Evolutionary conservation across 176 grass and related monocot genomes (phyloP).

Genomic region (Avena sativa): DNA sequence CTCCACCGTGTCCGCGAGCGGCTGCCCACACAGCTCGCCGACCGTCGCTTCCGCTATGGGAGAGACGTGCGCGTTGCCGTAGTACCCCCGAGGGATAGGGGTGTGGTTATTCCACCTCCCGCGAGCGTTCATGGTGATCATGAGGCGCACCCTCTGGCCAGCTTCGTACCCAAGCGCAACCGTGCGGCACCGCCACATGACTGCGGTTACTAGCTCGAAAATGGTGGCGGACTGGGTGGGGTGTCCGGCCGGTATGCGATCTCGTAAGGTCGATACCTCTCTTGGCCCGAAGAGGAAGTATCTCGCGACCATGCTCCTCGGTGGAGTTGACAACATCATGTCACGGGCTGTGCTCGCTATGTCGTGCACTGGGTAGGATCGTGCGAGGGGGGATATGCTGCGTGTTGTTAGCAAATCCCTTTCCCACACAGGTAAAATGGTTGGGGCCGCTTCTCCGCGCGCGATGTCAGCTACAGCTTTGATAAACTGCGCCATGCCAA

Average conservation of each 20-base stretch:
- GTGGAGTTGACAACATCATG: slow-evolving; percentile 44
- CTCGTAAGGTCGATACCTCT: neutral
- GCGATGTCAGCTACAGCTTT: slow-evolving; percentile 47
- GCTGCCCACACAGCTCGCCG: slow-evolving; percentile 25
- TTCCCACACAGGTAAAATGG: slow-evolving; percentile 49
- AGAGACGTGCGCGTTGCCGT: slow-evolving; percentile 48
- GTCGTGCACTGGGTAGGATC: neutral
- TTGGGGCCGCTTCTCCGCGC: slow-evolving; percentile 37
- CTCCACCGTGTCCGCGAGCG: slow-evolving; percentile 29
- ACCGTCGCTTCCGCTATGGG: slow-evolving; percentile 30
- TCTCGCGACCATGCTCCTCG: slow-evolving; percentile 9
- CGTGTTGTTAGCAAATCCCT: slow-evolving; percentile 42
- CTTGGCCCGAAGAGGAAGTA: slow-evolving; percentile 55
- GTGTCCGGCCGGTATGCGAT: neutral
- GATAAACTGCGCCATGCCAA: slow-evolving; percentile 52
- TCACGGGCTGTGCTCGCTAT: slow-evolving; percentile 1
- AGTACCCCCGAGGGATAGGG: slow-evolving; percentile 34
- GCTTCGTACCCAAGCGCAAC: slow-evolving; percentile 11
- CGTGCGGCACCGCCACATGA: slow-evolving; percentile 55
- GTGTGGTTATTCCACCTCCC: slow-evolving; percentile 45
- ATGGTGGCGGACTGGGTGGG: slow-evolving; percentile 5
- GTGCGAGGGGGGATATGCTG: neutral
- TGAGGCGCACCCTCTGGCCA: neutral
- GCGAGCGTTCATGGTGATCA: slow-evolving; percentile 54
- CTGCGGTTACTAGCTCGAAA: slow-evolving; percentile 42